Evolutionary conservation across 2,329 filamentous ascomycete species (phyloP).

Genomic region (Cladophialophora carrionii): DNA sequence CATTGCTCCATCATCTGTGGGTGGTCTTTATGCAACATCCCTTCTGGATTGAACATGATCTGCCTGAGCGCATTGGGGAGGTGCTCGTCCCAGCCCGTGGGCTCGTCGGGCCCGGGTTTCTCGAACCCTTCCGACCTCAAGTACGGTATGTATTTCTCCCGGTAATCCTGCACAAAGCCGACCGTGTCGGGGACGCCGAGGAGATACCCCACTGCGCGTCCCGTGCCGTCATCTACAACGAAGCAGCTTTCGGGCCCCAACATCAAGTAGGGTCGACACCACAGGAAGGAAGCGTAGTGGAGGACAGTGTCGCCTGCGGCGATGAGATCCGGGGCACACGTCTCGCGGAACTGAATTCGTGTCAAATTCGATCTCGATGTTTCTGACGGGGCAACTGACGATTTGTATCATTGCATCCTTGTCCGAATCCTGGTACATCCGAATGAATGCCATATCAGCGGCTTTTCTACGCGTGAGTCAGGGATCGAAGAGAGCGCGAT

Average conservation of each 20-base stretch:
- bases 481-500: neutral
- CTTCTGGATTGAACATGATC: slow-evolving; percentile 32
- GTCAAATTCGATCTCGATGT: neutral
- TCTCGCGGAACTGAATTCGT: slow-evolving; percentile 32
- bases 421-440: slow-evolving; percentile 30
- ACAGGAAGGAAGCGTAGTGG: slow-evolving; percentile 32
- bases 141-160: slow-evolving; percentile 25
- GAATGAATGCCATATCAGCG: slow-evolving; percentile 32
- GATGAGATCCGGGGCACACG: slow-evolving; percentile 31
- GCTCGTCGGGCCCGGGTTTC: slow-evolving; percentile 24
- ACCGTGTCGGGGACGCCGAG: slow-evolving; percentile 31
- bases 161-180: slow-evolving; percentile 30
- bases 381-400: slow-evolving; percentile 12
- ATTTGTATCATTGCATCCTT: slow-evolving; percentile 34
- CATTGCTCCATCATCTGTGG: slow-evolving; percentile 31
- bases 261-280: slow-evolving; percentile 35
- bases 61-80: slow-evolving; percentile 29
- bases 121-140: slow-evolving; percentile 25
- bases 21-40: slow-evolving; percentile 28
- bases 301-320: slow-evolving; percentile 27
- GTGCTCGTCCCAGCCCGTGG: slow-evolving; percentile 25
- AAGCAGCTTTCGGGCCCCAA: slow-evolving; percentile 31
- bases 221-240: slow-evolving; percentile 35
- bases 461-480: neutral
- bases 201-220: slow-evolving; percentile 35